Evolutionary conservation across 2,329 filamentous ascomycete species (phyloP).

Genomic region (Fusarium avenaceum): DNA sequence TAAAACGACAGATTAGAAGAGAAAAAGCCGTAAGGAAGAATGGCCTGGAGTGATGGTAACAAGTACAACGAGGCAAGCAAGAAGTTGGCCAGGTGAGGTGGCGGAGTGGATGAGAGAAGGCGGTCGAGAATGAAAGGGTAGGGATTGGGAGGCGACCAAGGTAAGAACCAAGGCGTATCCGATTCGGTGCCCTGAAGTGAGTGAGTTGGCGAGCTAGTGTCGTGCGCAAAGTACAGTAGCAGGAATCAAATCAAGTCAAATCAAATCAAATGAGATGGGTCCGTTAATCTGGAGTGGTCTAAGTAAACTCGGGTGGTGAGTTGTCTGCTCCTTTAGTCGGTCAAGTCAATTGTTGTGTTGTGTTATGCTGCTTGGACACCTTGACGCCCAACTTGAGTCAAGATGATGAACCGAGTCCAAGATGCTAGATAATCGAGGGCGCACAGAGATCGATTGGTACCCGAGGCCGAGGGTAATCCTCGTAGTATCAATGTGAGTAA

Average conservation of each 20-base stretch:
- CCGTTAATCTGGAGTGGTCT: conserved; percentile 29
- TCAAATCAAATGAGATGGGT: conserved; percentile 21
- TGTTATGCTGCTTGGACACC: conserved; percentile 20
- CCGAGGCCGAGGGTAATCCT: conserved; percentile 21
- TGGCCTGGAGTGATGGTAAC: conserved; percentile 17
- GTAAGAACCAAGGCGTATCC: conserved; percentile 38
- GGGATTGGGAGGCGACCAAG: conserved; percentile 36
- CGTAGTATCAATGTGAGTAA: conserved; percentile 20
- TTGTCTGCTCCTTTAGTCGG: conserved; percentile 40
- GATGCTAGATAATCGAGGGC: conserved; percentile 23
- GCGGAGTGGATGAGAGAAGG: conserved; percentile 45
- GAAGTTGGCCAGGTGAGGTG: conserved; percentile 35
- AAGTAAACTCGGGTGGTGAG: conserved; percentile 32
- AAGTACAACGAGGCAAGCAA: conserved; percentile 29
- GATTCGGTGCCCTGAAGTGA: conserved; percentile 36
- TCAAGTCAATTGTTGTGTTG: conserved; percentile 33
- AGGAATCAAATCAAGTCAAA: not conserved
- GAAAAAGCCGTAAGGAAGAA: conserved; percentile 26
- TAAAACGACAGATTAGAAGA: conserved; percentile 32
- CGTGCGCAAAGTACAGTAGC: conserved; percentile 22
- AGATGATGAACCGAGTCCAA: conserved; percentile 23
- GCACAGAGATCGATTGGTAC: conserved; percentile 34
- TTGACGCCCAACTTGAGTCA: conserved; percentile 38
- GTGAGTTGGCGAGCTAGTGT: conserved; percentile 33
- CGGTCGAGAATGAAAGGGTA: conserved; percentile 42